Base-by-base conservation (phyloP, 352 stramenopile genomes). In the Globisporangium carolinianum region DNA sequence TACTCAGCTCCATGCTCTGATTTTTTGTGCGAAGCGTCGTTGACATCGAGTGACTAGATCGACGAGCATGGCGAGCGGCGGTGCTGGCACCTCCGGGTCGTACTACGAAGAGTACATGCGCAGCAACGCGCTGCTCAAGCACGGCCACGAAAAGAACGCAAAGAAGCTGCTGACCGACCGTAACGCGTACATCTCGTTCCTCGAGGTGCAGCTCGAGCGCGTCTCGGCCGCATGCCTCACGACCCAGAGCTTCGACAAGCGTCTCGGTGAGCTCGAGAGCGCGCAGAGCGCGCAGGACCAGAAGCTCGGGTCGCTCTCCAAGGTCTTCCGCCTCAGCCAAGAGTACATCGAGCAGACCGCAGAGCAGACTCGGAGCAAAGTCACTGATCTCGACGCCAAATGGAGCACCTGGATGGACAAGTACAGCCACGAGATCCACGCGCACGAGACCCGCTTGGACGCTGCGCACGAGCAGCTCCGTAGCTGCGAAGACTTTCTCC, bases 71-170 rank as follows among this genome's bases (percentile, higher is more conserved):
- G n/a, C 37, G n/a, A 47, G 14, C 45, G 57, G 39, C 53, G 24
- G 15, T 24, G 41, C 46, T 36, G 39, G 38, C 47, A 15, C 42
- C 18, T 55, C 57, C 17, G 79, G 82, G 14, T 92, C 82, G 51
- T 92, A 92, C 68, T 92, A 87, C 52, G 73, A 89, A 36, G 79
- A 88, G 60, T 92, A 90, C 67, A 90, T 92, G 79, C 79, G 82
- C 55, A 80, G 68, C 53, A 90, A 72, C 35, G 82, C 82, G 41
- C 63, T 88, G 63, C 71, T 83, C 48, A 89, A 90, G 57, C 78
- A 89, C 59, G 73, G 65, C 35, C 62, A 63, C 41, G 53, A 68
- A 10, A 65, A 68, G 53, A 79, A 77, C 55, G 62, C 81, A 5
- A 86, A 90, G 66, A 77, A 89, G 52, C 67, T 95, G 41, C 66